Conservation (phyloP, 2,329 filamentous ascomycete genomes). For the Fusarium piperis region DNA sequence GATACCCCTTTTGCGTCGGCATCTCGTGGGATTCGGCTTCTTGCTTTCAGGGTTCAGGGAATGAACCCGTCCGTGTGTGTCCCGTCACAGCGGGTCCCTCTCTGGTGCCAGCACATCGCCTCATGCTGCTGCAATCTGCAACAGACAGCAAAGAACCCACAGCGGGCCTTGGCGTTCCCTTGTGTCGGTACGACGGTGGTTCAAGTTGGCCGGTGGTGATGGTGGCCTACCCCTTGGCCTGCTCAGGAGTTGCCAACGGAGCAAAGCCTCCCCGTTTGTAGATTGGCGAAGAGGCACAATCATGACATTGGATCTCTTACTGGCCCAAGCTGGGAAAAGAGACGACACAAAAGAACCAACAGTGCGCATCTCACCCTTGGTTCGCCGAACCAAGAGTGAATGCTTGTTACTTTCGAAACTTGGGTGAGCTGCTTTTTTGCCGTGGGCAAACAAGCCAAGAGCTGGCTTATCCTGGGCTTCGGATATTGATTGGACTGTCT, state of each 20-base stretch:
- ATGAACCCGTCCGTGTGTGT: background rate
- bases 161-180: constrained; percentile 31
- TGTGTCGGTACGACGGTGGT: constrained; percentile 31
- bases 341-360: background rate
- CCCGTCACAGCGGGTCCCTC: background rate
- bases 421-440: background rate
- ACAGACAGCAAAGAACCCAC: background rate
- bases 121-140: constrained; percentile 9
- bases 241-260: background rate
- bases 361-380: background rate
- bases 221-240: background rate
- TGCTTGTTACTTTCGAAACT: background rate
- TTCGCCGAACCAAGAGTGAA: background rate
- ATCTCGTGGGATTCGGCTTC: background rate
- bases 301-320: background rate
- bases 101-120: constrained; percentile 8
- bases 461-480: background rate
- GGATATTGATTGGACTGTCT: background rate
- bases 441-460: background rate
- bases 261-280: background rate
- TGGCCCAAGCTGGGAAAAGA: background rate
- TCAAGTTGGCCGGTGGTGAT: background rate
- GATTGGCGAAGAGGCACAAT: background rate
- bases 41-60: background rate
- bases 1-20: background rate